These are phyloP conservation scores for Ambrosia hybrid DNA, from an alignment of 140 eudicot genomes.

Conservation along the genomic window DNA sequence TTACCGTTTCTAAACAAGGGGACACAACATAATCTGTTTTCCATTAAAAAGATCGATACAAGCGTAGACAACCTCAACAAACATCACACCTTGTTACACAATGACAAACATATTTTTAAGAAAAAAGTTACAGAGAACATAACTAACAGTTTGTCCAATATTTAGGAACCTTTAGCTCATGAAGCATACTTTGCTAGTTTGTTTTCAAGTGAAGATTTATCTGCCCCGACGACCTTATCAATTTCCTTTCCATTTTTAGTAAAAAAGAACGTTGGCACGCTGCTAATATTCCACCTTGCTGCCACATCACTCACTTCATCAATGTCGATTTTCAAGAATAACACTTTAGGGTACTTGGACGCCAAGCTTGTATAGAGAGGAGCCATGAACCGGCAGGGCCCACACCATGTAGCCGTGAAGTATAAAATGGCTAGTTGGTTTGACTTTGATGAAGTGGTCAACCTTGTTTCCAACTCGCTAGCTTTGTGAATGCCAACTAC, in stretches of 20 bases:
- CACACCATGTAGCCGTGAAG: slow-evolving; percentile 92
- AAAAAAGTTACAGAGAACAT: neutral
- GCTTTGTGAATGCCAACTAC: slow-evolving; percentile 52
- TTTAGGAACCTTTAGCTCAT: slow-evolving; percentile 23
- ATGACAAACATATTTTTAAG: neutral
- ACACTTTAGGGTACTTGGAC: slow-evolving; percentile 47
- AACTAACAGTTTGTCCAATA: neutral
- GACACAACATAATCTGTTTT: too few species aligned
- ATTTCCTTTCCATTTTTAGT: slow-evolving; percentile 62
- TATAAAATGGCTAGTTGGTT: slow-evolving; percentile 60
- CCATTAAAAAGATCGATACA: too few species aligned
- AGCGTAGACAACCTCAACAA: neutral
- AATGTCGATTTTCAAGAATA: slow-evolving; percentile 67
- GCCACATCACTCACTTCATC: slow-evolving; percentile 68
- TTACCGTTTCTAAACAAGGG: too few species aligned
- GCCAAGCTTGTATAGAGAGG: slow-evolving; percentile 63
- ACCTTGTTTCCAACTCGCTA: slow-evolving; percentile 45
- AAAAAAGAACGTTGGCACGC: slow-evolving; percentile 65
- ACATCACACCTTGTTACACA: neutral
- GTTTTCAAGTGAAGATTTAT: slow-evolving; percentile 55
- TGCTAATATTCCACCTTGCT: slow-evolving; percentile 55
- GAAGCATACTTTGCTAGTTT: slow-evolving; percentile 55
- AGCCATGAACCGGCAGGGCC: slow-evolving; percentile 72
- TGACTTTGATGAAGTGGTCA: slow-evolving; percentile 53
- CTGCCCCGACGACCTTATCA: slow-evolving; percentile 69